phyloP scores from a whole-genome alignment of 768 basidiomycete species.

The Cystofilobasidium ferigula region DNA sequence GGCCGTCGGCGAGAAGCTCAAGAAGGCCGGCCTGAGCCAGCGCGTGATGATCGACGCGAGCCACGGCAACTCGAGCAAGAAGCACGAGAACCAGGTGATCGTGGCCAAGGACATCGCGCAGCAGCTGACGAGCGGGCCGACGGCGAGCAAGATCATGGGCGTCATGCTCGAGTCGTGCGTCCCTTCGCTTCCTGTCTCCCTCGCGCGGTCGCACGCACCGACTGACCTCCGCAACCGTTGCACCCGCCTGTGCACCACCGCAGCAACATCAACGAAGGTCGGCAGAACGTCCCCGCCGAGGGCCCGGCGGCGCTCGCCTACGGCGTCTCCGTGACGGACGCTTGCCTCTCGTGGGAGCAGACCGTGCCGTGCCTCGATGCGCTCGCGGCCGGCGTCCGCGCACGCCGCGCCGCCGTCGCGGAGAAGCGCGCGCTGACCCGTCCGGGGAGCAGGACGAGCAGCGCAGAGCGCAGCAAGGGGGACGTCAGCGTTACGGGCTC shows the following conservation, averaged over 20 bases:
- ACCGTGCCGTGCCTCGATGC: conserved; percentile 66
- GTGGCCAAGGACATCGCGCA: conserved; percentile 79
- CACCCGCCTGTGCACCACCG: conserved; percentile 85
- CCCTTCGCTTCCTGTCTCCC: too few relatives aligned
- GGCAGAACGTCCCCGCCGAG: conserved; percentile 48
- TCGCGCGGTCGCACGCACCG: not conserved
- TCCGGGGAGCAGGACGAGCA: not conserved
- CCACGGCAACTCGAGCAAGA: conserved; percentile 76
- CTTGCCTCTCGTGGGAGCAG: conserved; percentile 29
- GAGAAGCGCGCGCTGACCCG: conserved; percentile 6
- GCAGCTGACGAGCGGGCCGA: conserved; percentile 63
- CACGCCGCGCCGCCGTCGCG: conserved; percentile 42
- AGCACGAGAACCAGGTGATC: conserved; percentile 73
- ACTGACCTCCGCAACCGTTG: not conserved
- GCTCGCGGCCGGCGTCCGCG: conserved; percentile 75
- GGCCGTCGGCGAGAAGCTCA: conserved; percentile 60
- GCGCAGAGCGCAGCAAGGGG: not conserved
- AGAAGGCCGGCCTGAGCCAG: conserved; percentile 62
- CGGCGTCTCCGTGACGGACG: conserved; percentile 34
- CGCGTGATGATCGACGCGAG: conserved; percentile 65
- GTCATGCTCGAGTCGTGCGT: conserved; percentile 7
- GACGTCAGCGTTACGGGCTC: conserved; percentile 6
- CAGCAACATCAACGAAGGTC: conserved; percentile 55
- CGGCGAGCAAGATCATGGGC: conserved; percentile 49
- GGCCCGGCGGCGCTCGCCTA: conserved; percentile 49